Evolutionary conservation across 1,284 basidiomycete species (phyloP).

Genomic region (Rhodotorula sp.): DNA sequence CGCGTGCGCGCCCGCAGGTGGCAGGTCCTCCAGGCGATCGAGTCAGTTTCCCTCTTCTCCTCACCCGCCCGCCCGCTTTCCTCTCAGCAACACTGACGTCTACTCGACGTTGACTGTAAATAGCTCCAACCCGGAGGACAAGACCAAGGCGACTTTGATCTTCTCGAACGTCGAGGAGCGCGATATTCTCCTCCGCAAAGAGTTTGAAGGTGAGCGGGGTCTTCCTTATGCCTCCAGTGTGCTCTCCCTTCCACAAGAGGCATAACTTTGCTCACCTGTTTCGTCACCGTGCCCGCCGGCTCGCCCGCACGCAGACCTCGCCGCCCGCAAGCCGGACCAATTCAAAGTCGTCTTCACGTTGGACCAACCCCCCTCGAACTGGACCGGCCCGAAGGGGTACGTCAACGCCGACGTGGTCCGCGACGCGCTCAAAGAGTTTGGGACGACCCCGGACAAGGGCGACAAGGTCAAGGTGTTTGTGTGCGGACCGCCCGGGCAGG

Average conservation of each 20-base stretch:
- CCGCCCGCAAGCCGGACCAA: slow-evolving; percentile 46
- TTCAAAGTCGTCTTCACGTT: slow-evolving; percentile 83
- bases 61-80: not conserved
- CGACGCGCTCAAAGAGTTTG: slow-evolving; percentile 57
- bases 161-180: slow-evolving; percentile 81
- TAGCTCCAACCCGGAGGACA: slow-evolving; percentile 65
- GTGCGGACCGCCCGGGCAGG: slow-evolving; percentile 70
- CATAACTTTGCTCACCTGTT: too few species aligned
- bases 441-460: slow-evolving; percentile 62
- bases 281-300: not conserved
- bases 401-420: slow-evolving; percentile 69
- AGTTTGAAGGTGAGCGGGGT: slow-evolving; percentile 42
- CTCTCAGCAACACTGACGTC: too few species aligned
- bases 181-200: slow-evolving; percentile 64
- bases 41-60: not conserved
- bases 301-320: slow-evolving; percentile 22
- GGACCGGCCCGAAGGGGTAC: slow-evolving; percentile 68
- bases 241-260: not conserved
- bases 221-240: not conserved
- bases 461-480: slow-evolving; percentile 86
- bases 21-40: slow-evolving; percentile 19
- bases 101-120: slow-evolving; percentile 9
- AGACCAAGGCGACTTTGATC: slow-evolving; percentile 89
- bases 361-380: slow-evolving; percentile 69
- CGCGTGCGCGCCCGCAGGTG: not conserved